Evolutionary conservation across 78 protist genomes (phyloP), one percentile per base, ranked within the genome.

Genomic region (Dictyostelium brefeldianum): DNA sequence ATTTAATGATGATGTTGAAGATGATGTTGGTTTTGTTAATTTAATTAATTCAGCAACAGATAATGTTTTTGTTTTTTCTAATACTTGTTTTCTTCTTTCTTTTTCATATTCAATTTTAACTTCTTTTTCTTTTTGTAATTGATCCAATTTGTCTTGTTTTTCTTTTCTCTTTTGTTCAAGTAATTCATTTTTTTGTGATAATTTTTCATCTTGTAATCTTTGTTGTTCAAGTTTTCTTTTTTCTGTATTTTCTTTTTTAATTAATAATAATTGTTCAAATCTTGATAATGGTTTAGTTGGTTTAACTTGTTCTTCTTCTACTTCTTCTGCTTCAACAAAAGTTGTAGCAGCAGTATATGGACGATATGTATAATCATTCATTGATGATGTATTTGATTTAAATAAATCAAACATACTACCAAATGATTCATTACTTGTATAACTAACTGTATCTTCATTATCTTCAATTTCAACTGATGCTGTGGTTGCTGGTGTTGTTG

Each of bases 161-260:
- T 87, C 93, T 14, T 54, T n/a, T 17, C 14, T 77, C 84, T 64
- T 87, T 62, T 64, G 54, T 27, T 64, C 75, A 14, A 87, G 14
- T 43, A 47, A 9, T 46, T 56, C 65, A 15, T 67, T 22, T 29
- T 67, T 67, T 29, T 15, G 18, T 31, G 22, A 29, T 62, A 62
- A n/a, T 57, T 62, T 80, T 46, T 80, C 78, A 0, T 50, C 31
- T 80, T 46, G 15, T 5, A 56, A 20, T 67, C 47, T 25, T 54
- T 54, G 22, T 14, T 36, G 18, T 54, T 51, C 70, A 12, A 29
- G 2, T 78, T 36, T 51, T 62, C 41, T 75, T 75, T 75, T 46
- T 47, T 75, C 54, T 25, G 29, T 25, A 7, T 48, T 11, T 17
- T 75, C 54, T 75, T 75, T 46, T 18, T 41, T 43, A 22, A 48